Conservation (phyloP, 1,139 yeast genomes). For the Candida sanyaensis region DNA sequence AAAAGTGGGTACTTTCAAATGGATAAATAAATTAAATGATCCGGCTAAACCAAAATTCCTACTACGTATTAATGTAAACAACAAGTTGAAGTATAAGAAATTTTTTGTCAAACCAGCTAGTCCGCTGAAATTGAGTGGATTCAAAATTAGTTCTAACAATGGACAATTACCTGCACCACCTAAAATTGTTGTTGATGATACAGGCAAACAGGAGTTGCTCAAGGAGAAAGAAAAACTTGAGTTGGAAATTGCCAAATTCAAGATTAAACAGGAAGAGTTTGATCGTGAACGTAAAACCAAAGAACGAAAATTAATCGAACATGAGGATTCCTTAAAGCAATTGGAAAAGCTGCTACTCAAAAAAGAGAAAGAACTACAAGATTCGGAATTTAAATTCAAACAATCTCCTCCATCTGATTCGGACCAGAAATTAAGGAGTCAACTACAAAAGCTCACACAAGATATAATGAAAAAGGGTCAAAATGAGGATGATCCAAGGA, state of each 20-base stretch:
- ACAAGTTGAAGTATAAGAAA: conserved; percentile 19
- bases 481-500: conserved; percentile 11
- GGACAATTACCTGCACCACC: background rate
- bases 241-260: conserved; percentile 4
- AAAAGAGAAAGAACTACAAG: conserved; percentile 10
- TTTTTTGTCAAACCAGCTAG: conserved; percentile 6
- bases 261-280: conserved; percentile 4
- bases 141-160: conserved; percentile 21
- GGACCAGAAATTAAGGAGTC: conserved; percentile 9
- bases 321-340: conserved; percentile 5
- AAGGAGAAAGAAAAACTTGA: conserved; percentile 1
- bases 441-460: conserved; percentile 22
- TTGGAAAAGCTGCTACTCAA: conserved; percentile 5
- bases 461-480: conserved; percentile 20
- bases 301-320: conserved; percentile 4
- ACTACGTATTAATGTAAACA: conserved; percentile 28
- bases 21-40: conserved; percentile 33
- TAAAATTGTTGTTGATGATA: background rate
- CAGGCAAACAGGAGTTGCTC: background rate
- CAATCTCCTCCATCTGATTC: background rate
- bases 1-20: conserved; percentile 22
- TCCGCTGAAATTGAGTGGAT: conserved; percentile 20
- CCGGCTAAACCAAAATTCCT: conserved; percentile 31
- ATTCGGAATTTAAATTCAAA: conserved; percentile 15
- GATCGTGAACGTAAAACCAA: conserved; percentile 4